These are phyloP conservation scores for Viola pubescens DNA, from an alignment of 441 rosid genomes.

Conservation along the genomic window DNA sequence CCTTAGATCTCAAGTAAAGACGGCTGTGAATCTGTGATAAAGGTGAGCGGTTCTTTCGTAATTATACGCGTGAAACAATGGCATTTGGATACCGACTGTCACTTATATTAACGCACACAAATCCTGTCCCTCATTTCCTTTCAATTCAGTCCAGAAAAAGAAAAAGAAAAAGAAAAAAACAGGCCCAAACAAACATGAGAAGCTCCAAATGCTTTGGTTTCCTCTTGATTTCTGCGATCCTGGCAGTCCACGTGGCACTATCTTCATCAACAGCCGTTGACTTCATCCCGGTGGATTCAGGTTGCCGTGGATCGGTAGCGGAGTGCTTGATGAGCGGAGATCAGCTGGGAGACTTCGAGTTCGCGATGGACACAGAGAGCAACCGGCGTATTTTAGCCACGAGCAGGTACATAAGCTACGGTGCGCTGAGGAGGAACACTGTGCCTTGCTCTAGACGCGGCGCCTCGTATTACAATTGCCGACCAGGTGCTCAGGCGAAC, in stretches of 20 bases:
- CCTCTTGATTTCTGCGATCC: constrained; percentile 27
- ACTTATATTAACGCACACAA: constrained; percentile 16
- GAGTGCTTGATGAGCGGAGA: constrained; percentile 35
- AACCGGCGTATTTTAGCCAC: constrained; percentile 65
- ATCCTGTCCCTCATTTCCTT: neutral
- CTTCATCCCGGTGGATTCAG: constrained; percentile 31
- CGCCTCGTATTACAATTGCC: constrained; percentile 81
- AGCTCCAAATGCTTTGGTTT: constrained; percentile 17
- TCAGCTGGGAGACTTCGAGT: constrained; percentile 24
- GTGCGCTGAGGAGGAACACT: constrained; percentile 61
- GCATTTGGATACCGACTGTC: constrained; percentile 15
- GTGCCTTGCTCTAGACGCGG: constrained; percentile 83
- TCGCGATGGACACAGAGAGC: constrained; percentile 56
- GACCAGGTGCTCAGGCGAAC: constrained; percentile 58
- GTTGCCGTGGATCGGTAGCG: constrained; percentile 60
- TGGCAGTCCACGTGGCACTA: constrained; percentile 30
- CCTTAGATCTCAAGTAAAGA: constrained; percentile 20
- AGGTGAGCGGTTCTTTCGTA: constrained; percentile 35
- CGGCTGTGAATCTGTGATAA: neutral
- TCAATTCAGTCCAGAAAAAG: neutral
- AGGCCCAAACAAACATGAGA: constrained; percentile 27
- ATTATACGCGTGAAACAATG: constrained; percentile 13
- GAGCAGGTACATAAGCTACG: constrained; percentile 62
- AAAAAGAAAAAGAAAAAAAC: neutral
- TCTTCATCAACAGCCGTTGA: constrained; percentile 28